phyloP scores from a whole-genome alignment of 1,284 basidiomycete genomes.

The Leccinum holopus region DNA sequence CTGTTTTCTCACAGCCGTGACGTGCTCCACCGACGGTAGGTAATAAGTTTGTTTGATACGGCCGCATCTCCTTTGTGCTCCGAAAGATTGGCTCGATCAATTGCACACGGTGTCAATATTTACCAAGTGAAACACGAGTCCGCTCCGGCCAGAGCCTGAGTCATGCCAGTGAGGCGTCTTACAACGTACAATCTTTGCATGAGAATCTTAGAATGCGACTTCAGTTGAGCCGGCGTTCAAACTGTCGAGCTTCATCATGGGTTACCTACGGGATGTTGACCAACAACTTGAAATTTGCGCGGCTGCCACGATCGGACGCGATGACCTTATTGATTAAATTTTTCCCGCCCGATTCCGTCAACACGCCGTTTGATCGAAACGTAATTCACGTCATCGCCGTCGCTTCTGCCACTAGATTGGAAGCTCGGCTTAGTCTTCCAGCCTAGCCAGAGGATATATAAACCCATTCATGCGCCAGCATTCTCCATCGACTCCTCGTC shows the following conservation, averaged over 20 bases:
- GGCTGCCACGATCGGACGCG: neutral
- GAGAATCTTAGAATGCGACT: neutral
- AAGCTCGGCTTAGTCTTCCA: neutral
- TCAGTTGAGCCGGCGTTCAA: neutral
- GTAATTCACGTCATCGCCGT: neutral
- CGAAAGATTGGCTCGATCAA: neutral
- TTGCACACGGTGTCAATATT: neutral
- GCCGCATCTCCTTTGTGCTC: no score
- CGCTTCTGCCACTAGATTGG: neutral
- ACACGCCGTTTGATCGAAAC: neutral
- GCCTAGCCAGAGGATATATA: constrained; percentile 23
- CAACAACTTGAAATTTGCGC: neutral
- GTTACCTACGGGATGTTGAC: neutral
- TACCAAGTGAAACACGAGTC: neutral
- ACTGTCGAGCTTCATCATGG: neutral
- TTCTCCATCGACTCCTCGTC: constrained; percentile 17
- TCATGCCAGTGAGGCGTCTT: no score
- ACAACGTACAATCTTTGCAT: no score
- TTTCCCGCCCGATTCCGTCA: neutral
- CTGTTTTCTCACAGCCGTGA: neutral
- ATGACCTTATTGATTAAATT: neutral
- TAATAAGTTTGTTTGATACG: neutral
- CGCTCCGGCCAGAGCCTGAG: no score
- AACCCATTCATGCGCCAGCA: neutral
- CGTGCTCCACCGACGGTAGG: neutral